These are phyloP conservation scores for Gigaspora rosea DNA, from an alignment of 192 early-diverging fungal species.

Conservation along the genomic window DNA sequence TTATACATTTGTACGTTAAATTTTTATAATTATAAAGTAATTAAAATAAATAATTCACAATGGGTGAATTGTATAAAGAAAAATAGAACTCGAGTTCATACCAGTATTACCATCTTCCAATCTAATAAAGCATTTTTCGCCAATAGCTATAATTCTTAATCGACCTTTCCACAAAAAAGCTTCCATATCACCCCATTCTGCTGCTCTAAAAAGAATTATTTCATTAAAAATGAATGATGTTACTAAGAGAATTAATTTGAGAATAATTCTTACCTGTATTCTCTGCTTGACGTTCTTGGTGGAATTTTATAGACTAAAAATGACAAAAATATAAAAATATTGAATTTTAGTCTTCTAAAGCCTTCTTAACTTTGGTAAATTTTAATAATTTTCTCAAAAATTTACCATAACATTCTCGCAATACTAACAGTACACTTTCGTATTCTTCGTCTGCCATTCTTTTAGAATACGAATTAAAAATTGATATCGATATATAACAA, in stretches of 20 bases:
- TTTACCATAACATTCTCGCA: constrained; percentile 74
- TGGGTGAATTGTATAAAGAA: too few species aligned
- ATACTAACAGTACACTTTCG: constrained; percentile 77
- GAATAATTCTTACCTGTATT: constrained; percentile 54
- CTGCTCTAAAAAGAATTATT: constrained; percentile 51
- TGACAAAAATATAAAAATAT: neutral
- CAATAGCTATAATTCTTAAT: constrained; percentile 67
- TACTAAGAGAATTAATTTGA: neutral
- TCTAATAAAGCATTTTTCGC: constrained; percentile 68
- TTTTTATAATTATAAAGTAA: too few species aligned
- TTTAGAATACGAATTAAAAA: too few species aligned
- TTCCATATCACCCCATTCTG: constrained; percentile 78
- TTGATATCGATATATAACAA: too few species aligned
- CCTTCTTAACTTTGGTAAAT: neutral
- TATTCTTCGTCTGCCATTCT: constrained; percentile 50
- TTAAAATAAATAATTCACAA: too few species aligned
- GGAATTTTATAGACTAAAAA: constrained; percentile 67
- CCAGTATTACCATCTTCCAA: constrained; percentile 68
- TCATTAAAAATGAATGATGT: neutral
- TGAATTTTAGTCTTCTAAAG: neutral
- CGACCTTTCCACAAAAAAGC: constrained; percentile 80
- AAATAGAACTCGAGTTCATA: neutral
- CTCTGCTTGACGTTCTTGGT: constrained; percentile 64
- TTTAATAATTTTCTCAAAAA: neutral
- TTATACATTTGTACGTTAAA: neutral